Evolutionary conservation across 2,329 filamentous ascomycete species (phyloP).

Genomic region (Rhexocercosporidium sp.): DNA sequence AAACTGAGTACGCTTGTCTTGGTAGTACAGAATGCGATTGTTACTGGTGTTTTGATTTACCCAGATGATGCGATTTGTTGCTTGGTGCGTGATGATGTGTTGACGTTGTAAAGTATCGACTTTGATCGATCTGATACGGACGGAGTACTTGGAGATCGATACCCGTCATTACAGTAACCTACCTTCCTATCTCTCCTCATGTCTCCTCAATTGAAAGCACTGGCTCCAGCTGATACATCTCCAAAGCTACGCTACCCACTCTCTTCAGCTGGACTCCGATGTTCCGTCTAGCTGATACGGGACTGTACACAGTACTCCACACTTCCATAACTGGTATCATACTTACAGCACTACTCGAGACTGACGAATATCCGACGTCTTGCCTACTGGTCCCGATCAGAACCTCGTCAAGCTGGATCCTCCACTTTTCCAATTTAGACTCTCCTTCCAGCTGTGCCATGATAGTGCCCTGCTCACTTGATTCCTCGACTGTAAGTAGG

Average conservation of each 20-base stretch:
- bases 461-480: neutral
- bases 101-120: neutral
- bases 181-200: neutral
- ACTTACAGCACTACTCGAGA: neutral
- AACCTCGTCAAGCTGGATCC: slow-evolving; percentile 2
- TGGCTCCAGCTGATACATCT: neutral
- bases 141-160: neutral
- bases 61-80: neutral
- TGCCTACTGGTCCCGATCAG: neutral
- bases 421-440: neutral
- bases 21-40: neutral
- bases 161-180: neutral
- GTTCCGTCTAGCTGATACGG: slow-evolving; percentile 1
- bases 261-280: neutral
- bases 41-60: neutral
- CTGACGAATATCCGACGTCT: neutral
- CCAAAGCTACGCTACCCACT: neutral
- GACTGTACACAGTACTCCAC: neutral
- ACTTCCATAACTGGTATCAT: neutral
- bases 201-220: no score
- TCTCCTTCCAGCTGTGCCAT: neutral
- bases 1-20: neutral
- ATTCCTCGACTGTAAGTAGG: neutral
- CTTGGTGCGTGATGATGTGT: neutral
- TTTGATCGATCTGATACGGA: neutral